Evolutionary conservation across 1,284 basidiomycete genomes (phyloP).

Genomic region (Ganoderma boninense): DNA sequence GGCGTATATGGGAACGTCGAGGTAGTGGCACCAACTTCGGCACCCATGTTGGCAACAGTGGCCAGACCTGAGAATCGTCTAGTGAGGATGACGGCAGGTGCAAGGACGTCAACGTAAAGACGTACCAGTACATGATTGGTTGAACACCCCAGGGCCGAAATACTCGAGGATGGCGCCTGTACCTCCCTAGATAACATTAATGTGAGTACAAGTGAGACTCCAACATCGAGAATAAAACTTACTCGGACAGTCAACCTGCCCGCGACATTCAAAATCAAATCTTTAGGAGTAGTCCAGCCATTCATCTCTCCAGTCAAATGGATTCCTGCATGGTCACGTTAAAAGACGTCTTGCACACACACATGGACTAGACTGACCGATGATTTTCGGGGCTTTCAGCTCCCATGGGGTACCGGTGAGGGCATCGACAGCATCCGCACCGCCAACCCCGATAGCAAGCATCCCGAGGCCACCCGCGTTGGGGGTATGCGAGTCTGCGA

Average conservation of each 20-base stretch:
- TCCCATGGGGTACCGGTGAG: conserved; percentile 99
- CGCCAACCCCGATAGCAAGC: conserved; percentile 98
- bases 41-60: conserved; percentile 98
- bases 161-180: conserved; percentile 98
- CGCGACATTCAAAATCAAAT: conserved; percentile 94
- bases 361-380: conserved; percentile 58
- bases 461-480: conserved; percentile 99
- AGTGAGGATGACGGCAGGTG: conserved; percentile 2
- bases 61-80: conserved; percentile 69
- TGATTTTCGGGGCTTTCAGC: conserved; percentile 91
- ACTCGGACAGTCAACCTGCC: conserved; percentile 95
- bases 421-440: conserved; percentile 98
- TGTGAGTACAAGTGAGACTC: background rate
- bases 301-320: conserved; percentile 89
- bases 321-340: conserved; percentile 57
- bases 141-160: conserved; percentile 92
- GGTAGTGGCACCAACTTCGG: conserved; percentile 98
- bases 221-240: conserved; percentile 38
- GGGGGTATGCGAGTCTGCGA: conserved; percentile 94
- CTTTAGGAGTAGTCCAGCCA: conserved; percentile 97
- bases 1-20: conserved; percentile 96
- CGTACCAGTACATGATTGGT: conserved; percentile 92
- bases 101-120: background rate
- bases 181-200: conserved; percentile 69
- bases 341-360: background rate